Evolutionary conservation across 2,329 filamentous ascomycete genomes (phyloP).

Genomic region (Sclerotinia glacialis): DNA sequence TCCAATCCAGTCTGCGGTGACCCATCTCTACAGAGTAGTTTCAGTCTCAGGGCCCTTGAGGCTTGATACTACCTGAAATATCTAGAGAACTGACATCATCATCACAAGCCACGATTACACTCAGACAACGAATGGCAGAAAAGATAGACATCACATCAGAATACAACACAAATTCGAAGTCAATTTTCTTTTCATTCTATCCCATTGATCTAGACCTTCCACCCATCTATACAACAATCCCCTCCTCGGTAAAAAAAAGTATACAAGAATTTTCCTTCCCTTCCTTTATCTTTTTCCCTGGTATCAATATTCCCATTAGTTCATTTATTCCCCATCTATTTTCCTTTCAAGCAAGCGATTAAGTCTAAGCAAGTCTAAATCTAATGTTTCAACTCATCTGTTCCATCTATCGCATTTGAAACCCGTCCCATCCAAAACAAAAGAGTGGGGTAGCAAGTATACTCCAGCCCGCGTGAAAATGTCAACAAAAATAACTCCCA

Average conservation of each 20-base stretch:
- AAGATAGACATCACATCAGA: not conserved
- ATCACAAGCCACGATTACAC: too few relatives aligned
- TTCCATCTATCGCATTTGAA: not conserved
- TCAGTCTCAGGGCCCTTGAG: too few relatives aligned
- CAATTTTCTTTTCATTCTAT: not conserved
- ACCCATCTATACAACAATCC: not conserved
- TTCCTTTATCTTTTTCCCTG: not conserved
- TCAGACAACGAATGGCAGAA: too few relatives aligned
- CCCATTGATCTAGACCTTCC: not conserved
- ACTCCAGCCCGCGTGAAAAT: conserved; percentile 1
- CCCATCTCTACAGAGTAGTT: not conserved
- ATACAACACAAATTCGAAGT: not conserved
- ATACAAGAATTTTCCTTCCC: conserved; percentile 4
- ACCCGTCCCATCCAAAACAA: not conserved
- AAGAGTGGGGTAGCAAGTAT: not conserved
- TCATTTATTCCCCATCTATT: conserved; percentile 4
- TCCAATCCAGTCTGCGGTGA: not conserved
- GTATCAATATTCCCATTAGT: conserved; percentile 15
- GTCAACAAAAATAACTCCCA: not conserved
- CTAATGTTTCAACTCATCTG: not conserved
- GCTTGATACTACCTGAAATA: too few relatives aligned
- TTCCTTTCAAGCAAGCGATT: not conserved
- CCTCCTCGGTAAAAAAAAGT: not conserved
- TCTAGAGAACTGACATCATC: too few relatives aligned
- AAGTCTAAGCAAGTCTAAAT: conserved; percentile 9